A percentile compares a stretch with the other conserved stretches of the same genome.
Conservation (phyloP, 805 yeast species). For the Hermanozyma aechmeae region DNA sequence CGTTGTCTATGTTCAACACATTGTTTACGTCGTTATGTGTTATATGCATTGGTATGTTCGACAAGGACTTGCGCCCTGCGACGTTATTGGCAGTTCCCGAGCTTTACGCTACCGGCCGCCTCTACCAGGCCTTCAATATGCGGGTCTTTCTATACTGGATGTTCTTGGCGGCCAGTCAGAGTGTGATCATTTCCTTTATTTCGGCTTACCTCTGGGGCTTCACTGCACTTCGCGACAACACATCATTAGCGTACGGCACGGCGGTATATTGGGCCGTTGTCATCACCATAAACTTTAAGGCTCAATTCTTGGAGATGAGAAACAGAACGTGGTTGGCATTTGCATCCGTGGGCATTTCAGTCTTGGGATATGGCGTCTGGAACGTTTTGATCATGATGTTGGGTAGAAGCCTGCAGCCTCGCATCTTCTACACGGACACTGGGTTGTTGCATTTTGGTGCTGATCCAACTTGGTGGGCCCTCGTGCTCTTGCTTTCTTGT, state of each 20-base stretch:
- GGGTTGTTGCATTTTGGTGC: slow-evolving; percentile 71
- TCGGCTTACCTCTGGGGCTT: slow-evolving; percentile 66
- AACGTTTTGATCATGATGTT: slow-evolving; percentile 64
- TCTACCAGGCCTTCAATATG: slow-evolving; percentile 65
- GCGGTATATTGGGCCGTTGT: slow-evolving; percentile 65
- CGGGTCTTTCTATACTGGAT: slow-evolving; percentile 70
- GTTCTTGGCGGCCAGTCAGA: slow-evolving; percentile 61
- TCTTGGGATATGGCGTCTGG: slow-evolving; percentile 84
- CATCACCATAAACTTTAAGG: slow-evolving; percentile 64
- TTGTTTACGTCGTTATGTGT: slow-evolving; percentile 91
- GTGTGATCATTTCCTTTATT: slow-evolving; percentile 61
- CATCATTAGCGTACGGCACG: slow-evolving; percentile 76
- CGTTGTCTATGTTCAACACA: slow-evolving; percentile 94
- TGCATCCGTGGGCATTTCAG: slow-evolving; percentile 59
- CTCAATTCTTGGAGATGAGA: slow-evolving; percentile 76
- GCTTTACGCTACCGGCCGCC: slow-evolving; percentile 68
- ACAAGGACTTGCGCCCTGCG: slow-evolving; percentile 80
- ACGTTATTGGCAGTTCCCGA: slow-evolving; percentile 90
- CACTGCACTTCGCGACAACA: slow-evolving; percentile 57
- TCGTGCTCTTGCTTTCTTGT: slow-evolving; percentile 45
- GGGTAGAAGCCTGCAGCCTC: slow-evolving; percentile 41
- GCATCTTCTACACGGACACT: slow-evolving; percentile 61
- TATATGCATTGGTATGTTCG: slow-evolving; percentile 89
- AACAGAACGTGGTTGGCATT: slow-evolving; percentile 58
- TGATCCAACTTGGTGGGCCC: slow-evolving; percentile 84